Conservation (phyloP, 257 asterid species). For the Solanum peruvianum region DNA sequence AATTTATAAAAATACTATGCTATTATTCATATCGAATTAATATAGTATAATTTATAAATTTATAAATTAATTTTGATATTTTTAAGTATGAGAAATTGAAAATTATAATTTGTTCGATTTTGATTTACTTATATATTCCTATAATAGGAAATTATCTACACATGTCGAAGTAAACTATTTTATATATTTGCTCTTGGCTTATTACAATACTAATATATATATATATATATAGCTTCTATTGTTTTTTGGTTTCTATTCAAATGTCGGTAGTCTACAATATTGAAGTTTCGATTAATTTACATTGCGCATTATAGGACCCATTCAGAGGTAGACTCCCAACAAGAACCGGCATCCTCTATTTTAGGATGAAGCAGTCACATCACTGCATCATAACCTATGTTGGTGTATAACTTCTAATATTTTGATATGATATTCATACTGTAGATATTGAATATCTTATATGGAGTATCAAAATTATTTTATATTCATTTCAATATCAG, state of each 20-base stretch:
- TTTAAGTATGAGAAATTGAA: not conserved
- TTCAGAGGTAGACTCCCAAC: accelerated
- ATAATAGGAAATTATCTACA: not conserved
- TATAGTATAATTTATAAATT: not conserved
- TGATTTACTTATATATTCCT: not conserved
- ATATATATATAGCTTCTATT: no score
- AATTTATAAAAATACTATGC: not conserved
- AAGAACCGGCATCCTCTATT: accelerated
- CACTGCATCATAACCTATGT: no score
- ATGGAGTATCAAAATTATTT: not conserved
- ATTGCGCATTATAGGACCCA: accelerated
- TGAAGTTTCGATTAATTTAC: accelerated
- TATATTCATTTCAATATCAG: no score
- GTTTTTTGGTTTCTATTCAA: accelerated
- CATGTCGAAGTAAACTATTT: not conserved
- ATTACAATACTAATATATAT: no score
- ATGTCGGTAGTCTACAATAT: accelerated
- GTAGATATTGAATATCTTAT: no score
- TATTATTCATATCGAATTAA: not conserved
- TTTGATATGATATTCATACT: no score
- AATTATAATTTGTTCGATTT: not conserved
- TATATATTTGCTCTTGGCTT: not conserved
- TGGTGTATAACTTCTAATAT: no score
- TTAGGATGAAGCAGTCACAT: accelerated
- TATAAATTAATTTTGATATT: not conserved